Conservation (phyloP, 768 basidiomycete species). For the Lactifluus volemus region DNA sequence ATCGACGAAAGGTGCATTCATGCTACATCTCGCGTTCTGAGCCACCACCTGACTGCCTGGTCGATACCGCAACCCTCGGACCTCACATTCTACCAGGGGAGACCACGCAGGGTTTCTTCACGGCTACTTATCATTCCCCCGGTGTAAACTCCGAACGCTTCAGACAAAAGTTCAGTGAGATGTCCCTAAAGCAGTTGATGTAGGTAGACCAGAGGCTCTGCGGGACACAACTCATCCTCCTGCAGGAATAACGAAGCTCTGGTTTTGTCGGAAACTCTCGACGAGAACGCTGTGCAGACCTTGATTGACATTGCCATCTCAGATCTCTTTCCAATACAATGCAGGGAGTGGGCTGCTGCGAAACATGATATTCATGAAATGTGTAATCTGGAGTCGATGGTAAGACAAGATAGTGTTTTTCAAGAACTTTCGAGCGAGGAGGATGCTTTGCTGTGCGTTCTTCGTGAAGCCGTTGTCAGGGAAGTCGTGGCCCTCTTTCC, state of each 20-base stretch:
- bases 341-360: background rate
- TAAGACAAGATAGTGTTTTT: background rate
- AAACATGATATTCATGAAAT: background rate
- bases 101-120: slow-evolving; percentile 18
- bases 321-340: background rate
- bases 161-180: background rate
- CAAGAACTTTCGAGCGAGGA: background rate
- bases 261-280: background rate
- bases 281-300: background rate
- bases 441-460: background rate
- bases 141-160: background rate
- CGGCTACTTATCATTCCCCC: background rate
- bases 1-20: background rate
- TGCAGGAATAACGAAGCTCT: background rate
- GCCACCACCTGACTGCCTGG: background rate
- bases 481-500: background rate
- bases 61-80: background rate
- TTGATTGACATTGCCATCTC: background rate
- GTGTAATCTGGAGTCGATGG: background rate
- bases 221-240: background rate
- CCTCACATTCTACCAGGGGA: slow-evolving; percentile 15
- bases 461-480: background rate
- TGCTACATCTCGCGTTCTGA: background rate
- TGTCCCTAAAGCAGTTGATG: background rate
- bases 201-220: background rate